A percentile compares a stretch with the other conserved stretches of the same genome.
These are phyloP conservation scores for Aspergillus ibericus DNA, from an alignment of 2,329 filamentous ascomycete species.

Conservation along the genomic window DNA sequence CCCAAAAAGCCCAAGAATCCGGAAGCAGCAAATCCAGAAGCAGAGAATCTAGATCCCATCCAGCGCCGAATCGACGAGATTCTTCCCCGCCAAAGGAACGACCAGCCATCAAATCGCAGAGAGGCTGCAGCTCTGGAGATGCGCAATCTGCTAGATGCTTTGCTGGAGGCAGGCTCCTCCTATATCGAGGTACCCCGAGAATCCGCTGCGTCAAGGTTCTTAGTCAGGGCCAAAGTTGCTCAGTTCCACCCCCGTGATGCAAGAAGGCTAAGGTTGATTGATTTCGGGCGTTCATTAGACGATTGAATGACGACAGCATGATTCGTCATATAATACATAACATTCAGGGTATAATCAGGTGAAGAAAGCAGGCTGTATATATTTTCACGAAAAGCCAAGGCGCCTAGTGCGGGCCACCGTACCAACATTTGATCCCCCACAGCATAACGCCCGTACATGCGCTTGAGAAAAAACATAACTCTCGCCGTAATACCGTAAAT, in stretches of 20 bases:
- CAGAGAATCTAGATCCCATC: constrained; percentile 32
- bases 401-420: constrained; percentile 1
- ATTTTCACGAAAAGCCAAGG: constrained; percentile 2
- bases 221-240: constrained; percentile 56
- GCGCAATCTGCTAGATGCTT: constrained; percentile 46
- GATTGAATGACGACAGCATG: constrained; percentile 20
- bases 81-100: constrained; percentile 40
- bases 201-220: constrained; percentile 54
- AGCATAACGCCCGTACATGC: constrained; percentile 21
- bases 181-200: constrained; percentile 53
- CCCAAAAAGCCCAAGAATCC: constrained; percentile 39
- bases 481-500: constrained; percentile 10
- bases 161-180: constrained; percentile 48
- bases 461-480: constrained; percentile 7
- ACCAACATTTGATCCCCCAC: constrained; percentile 10
- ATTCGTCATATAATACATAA: neutral
- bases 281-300: constrained; percentile 48
- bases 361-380: constrained; percentile 10
- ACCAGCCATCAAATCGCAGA: constrained; percentile 41
- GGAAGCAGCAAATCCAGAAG: constrained; percentile 32
- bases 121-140: constrained; percentile 52
- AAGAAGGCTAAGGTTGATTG: constrained; percentile 52
- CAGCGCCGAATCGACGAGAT: constrained; percentile 56
- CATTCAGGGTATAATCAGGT: neutral
- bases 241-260: constrained; percentile 58